Conservation (phyloP, 2,329 filamentous ascomycete genomes). For the Trichoderma sp. region DNA sequence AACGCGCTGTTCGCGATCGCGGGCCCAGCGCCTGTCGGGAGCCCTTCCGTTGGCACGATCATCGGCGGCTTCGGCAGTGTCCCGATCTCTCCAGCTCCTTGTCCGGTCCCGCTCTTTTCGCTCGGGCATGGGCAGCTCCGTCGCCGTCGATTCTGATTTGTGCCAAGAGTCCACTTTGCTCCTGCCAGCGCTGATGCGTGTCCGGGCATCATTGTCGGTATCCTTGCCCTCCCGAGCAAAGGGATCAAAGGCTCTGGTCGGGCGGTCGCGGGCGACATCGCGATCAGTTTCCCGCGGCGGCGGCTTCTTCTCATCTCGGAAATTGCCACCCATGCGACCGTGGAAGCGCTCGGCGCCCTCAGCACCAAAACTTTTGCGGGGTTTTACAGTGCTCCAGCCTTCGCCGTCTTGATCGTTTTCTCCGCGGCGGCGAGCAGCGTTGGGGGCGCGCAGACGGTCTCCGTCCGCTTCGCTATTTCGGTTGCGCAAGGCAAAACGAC, state of each 20-base stretch:
- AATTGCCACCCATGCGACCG: slow-evolving; percentile 62
- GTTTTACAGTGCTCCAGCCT: slow-evolving; percentile 74
- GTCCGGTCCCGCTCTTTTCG: slow-evolving; percentile 58
- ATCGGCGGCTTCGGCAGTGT: slow-evolving; percentile 46
- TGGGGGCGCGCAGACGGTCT: slow-evolving; percentile 54
- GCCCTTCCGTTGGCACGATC: slow-evolving; percentile 60
- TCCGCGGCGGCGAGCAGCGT: slow-evolving; percentile 56
- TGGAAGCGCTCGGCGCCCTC: slow-evolving; percentile 73
- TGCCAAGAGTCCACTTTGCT: slow-evolving; percentile 74
- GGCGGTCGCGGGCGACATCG: slow-evolving; percentile 53
- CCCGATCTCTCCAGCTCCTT: slow-evolving; percentile 64
- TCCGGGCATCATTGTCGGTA: slow-evolving; percentile 57
- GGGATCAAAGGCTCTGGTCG: slow-evolving; percentile 53
- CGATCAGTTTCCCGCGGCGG: slow-evolving; percentile 57
- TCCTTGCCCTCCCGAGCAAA: slow-evolving; percentile 54
- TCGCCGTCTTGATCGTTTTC: slow-evolving; percentile 67
- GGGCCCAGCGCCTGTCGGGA: slow-evolving; percentile 57
- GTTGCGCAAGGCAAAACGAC: slow-evolving; percentile 61
- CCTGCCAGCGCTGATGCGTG: slow-evolving; percentile 66
- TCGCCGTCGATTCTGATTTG: slow-evolving; percentile 52
- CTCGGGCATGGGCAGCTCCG: slow-evolving; percentile 37
- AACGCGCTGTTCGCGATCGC: slow-evolving; percentile 59
- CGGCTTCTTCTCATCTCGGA: slow-evolving; percentile 48
- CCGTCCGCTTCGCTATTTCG: slow-evolving; percentile 55
- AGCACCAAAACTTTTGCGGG: slow-evolving; percentile 71